Percentiles rank a stretch among this genome's conserved stretches.
Conservation (phyloP, 2,329 filamentous ascomycete genomes). For the Fusarium stilboides region DNA sequence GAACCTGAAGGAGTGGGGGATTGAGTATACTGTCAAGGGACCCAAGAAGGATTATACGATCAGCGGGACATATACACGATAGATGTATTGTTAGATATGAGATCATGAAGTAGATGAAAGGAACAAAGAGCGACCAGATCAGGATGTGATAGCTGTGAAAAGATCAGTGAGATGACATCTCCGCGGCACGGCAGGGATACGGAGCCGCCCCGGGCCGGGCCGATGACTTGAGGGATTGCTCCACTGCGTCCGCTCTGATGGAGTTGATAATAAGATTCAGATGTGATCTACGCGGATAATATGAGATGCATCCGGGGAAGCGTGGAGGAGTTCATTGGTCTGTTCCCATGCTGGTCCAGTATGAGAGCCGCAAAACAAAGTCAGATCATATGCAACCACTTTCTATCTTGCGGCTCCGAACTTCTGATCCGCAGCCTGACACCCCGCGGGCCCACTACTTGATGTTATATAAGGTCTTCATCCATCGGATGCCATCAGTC, state of each 20-base stretch:
- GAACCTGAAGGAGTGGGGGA: constrained; percentile 70
- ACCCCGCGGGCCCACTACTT: not conserved
- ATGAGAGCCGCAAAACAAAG: not conserved
- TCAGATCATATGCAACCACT: constrained; percentile 17
- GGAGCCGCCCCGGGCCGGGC: constrained; percentile 8
- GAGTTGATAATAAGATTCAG: constrained; percentile 5
- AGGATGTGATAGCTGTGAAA: not conserved
- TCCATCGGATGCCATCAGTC: no score
- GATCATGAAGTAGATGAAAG: not conserved
- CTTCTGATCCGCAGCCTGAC: not conserved
- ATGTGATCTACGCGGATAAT: constrained; percentile 14
- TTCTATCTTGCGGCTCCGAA: not conserved
- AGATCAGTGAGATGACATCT: not conserved
- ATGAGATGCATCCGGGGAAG: constrained; percentile 14
- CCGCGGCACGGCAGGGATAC: constrained; percentile 1
- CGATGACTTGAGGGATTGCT: constrained; percentile 6
- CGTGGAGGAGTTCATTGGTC: constrained; percentile 3
- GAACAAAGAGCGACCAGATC: not conserved
- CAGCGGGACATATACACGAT: constrained; percentile 65
- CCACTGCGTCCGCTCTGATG: constrained; percentile 5
- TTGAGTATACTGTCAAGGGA: constrained; percentile 77
- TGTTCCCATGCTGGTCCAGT: not conserved
- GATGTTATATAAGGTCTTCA: no score
- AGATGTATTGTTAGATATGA: not conserved
- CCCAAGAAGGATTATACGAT: constrained; percentile 82